These are phyloP conservation scores for Boletus insuetus DNA, from an alignment of 768 basidiomycete species.

Conservation along the genomic window DNA sequence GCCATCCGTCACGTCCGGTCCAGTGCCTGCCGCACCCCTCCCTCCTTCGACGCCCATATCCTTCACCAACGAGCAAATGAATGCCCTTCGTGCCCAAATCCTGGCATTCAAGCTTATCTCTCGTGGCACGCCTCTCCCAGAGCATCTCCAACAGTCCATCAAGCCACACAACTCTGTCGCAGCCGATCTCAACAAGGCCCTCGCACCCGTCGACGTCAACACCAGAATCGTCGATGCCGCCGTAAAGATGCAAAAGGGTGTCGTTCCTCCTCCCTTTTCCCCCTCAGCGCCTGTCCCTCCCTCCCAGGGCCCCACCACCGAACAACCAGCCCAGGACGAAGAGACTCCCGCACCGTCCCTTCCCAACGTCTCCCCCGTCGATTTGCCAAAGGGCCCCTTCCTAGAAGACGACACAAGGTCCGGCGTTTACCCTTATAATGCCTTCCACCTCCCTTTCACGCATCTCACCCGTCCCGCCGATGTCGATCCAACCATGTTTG, in stretches of 20 bases:
- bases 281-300: conserved; percentile 27
- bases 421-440: conserved; percentile 89
- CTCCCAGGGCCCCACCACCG: conserved; percentile 20
- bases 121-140: conserved; percentile 64
- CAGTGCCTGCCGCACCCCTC: conserved; percentile 47
- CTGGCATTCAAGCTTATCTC: conserved; percentile 74
- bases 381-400: conserved; percentile 70
- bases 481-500: conserved; percentile 58
- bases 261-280: conserved; percentile 22
- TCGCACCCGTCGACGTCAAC: conserved; percentile 57
- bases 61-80: conserved; percentile 74
- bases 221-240: conserved; percentile 70
- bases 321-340: conserved; percentile 51
- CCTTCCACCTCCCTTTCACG: conserved; percentile 80
- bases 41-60: conserved; percentile 73
- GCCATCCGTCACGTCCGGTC: conserved; percentile 46
- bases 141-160: conserved; percentile 67
- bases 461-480: conserved; percentile 68
- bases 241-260: conserved; percentile 67
- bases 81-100: conserved; percentile 76
- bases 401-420: conserved; percentile 79
- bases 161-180: conserved; percentile 60
- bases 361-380: conserved; percentile 47
- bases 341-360: conserved; percentile 38
- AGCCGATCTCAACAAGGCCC: conserved; percentile 61